These are phyloP conservation scores for Candida buenavistaensis DNA, from an alignment of 1,139 yeast species.

Conservation along the genomic window DNA sequence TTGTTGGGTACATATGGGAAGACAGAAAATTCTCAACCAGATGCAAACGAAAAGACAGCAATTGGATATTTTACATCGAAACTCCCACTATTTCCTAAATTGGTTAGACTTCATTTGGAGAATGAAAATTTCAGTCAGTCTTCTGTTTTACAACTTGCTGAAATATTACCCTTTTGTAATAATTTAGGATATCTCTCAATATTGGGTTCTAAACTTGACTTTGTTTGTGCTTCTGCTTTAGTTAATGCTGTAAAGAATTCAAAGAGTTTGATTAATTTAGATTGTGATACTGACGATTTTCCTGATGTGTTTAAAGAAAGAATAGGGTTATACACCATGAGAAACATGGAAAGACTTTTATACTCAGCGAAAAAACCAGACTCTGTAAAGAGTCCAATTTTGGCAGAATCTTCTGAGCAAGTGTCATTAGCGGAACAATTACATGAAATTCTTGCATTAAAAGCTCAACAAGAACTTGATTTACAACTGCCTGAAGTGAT, in stretches of 20 bases:
- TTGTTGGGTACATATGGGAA: conserved; percentile 41
- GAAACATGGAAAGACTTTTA: conserved; percentile 60
- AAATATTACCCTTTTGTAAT: conserved; percentile 61
- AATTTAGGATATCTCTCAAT: conserved; percentile 59
- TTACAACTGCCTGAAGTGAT: conserved; percentile 30
- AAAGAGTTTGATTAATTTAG: conserved; percentile 38
- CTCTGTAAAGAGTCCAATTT: conserved; percentile 6
- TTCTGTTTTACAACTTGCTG: conserved; percentile 56
- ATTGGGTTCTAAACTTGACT: conserved; percentile 56
- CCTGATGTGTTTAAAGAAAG: conserved; percentile 52
- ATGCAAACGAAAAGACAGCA: conserved; percentile 19
- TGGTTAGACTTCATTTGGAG: conserved; percentile 62
- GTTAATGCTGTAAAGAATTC: conserved; percentile 44
- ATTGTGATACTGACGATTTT: conserved; percentile 37
- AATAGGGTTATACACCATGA: conserved; percentile 67
- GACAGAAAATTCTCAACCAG: conserved; percentile 3
- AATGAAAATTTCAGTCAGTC: conserved; percentile 51
- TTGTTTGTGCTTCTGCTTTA: conserved; percentile 38
- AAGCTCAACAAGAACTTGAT: conserved; percentile 30
- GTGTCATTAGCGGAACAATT: conserved; percentile 39
- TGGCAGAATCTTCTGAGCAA: conserved; percentile 10
- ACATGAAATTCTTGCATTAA: conserved; percentile 30
- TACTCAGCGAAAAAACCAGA: conserved; percentile 17
- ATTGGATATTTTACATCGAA: conserved; percentile 47
- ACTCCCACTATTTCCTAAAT: conserved; percentile 58